Percentiles rank a stretch among this genome's conserved stretches.
Evolutionary conservation across 805 yeast species (phyloP).

Genomic region (Blastobotrys attinorum): DNA sequence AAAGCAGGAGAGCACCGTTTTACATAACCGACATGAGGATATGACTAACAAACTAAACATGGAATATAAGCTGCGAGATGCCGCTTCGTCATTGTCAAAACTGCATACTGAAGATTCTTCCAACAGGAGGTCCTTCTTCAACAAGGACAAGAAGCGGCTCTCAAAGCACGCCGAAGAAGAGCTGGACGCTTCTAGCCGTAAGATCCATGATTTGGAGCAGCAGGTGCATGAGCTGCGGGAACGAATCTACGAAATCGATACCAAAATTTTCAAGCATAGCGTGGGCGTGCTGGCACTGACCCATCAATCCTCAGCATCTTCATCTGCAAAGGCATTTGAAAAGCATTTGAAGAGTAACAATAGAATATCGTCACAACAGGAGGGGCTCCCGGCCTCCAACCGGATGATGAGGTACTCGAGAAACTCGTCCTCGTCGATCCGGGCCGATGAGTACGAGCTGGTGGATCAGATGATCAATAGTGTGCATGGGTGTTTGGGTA

Average conservation of each 20-base stretch:
- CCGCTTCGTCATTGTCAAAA: slow-evolving; percentile 18
- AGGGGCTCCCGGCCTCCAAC: neutral
- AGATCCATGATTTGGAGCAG: slow-evolving; percentile 11
- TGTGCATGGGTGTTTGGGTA: neutral
- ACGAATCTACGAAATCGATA: slow-evolving; percentile 9
- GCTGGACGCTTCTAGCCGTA: slow-evolving; percentile 15
- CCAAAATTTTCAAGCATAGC: slow-evolving; percentile 14
- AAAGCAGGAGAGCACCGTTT: slow-evolving; percentile 5
- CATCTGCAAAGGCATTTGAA: slow-evolving; percentile 9
- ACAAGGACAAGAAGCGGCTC: slow-evolving; percentile 16
- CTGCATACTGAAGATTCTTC: slow-evolving; percentile 8
- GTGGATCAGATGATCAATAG: slow-evolving; percentile 11
- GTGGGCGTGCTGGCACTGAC: slow-evolving; percentile 20
- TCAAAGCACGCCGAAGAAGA: slow-evolving; percentile 22
- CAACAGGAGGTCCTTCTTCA: slow-evolving; percentile 3
- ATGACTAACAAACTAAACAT: slow-evolving; percentile 15
- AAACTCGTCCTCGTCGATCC: slow-evolving; percentile 1
- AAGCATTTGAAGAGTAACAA: neutral
- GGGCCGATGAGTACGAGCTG: slow-evolving; percentile 7
- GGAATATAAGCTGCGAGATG: slow-evolving; percentile 22
- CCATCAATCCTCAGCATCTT: slow-evolving; percentile 17
- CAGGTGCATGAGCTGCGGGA: slow-evolving; percentile 12
- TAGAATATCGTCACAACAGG: neutral
- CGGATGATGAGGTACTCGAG: neutral
- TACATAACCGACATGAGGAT: slow-evolving; percentile 14